Evolutionary conservation across 2,329 filamentous ascomycete species (phyloP), one percentile per base, ranked within the genome.

Genomic region (Xylaria multiplex): DNA sequence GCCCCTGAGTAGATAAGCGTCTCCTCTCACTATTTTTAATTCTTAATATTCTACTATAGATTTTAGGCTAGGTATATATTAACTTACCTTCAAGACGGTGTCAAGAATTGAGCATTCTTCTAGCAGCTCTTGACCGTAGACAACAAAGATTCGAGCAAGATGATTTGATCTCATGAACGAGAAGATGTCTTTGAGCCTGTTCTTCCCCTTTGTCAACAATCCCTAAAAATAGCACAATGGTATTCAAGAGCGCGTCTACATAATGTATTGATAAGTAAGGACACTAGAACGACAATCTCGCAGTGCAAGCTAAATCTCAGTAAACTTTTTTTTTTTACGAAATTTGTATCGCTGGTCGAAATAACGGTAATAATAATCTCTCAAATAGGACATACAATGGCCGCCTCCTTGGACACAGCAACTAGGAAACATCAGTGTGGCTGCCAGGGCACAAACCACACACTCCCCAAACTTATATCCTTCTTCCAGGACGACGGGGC

Each of bases 391-490:
- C 13, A 13, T 6, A 11, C 22, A n/a, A 43, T 55, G 53, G 14
- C 30, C 7, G 5, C 24, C 2, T n/a, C 32, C 22, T 16, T 13
- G 19, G 11, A 7, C 19, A 11, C 16, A 16, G 22, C 19, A 11
- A 6, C 45, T 22, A 11, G 7, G 5, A 58, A 52, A 22, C 50
- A 60, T 57, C 13, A 19, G 2, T 68, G 59, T n/a, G 59, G 62
- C 7, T 59, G 30, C 37, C 32, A n/a, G 16, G 27, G 42, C 9
- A 68, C 62, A 32, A 35, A 61, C 6, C n/a, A 62, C 59, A 14
- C 13, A 5, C 58, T 65, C 6, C 57, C 59, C 2, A 59, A 59
- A 27, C 59, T 68, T 5, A 49, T 65, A 19, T 22, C 52, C 19
- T 53, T 65, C 40, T 54, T 61, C 43, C 27, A 19, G 1, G 5